phyloP scores from a whole-genome alignment of 2,329 filamentous ascomycete species.

The Fusarium ramigenum region DNA sequence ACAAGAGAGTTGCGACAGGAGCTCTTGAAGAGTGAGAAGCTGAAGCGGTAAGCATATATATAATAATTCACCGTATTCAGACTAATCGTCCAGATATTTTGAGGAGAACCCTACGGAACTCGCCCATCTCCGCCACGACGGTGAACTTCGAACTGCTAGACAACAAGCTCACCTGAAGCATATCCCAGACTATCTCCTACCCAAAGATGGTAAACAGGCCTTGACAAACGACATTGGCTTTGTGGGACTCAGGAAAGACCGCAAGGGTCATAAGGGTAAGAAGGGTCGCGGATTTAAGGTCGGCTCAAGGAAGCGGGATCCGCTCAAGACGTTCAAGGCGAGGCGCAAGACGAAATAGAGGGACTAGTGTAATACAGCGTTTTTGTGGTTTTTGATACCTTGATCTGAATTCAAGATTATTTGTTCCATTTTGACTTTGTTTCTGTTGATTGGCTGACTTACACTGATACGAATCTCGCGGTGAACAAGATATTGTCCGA shows the following conservation, averaged over 20 bases:
- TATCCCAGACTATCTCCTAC: slow-evolving; percentile 92
- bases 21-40: slow-evolving; percentile 90
- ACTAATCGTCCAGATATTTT: slow-evolving; percentile 69
- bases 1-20: slow-evolving; percentile 89
- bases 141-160: slow-evolving; percentile 82
- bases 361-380: slow-evolving; percentile 21
- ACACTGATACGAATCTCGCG: background rate
- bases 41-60: slow-evolving; percentile 69
- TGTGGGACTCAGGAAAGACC: slow-evolving; percentile 72
- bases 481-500: background rate
- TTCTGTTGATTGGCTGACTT: background rate
- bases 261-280: slow-evolving; percentile 58
- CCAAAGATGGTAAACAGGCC: slow-evolving; percentile 76
- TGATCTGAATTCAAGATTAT: slow-evolving; percentile 14
- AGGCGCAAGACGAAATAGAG: slow-evolving; percentile 56
- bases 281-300: slow-evolving; percentile 59
- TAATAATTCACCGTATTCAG: background rate
- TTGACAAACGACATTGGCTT: slow-evolving; percentile 77
- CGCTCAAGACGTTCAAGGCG: slow-evolving; percentile 87
- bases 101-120: slow-evolving; percentile 95
- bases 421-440: background rate
- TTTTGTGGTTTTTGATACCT: slow-evolving; percentile 32
- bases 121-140: slow-evolving; percentile 87
- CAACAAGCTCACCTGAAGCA: slow-evolving; percentile 92
- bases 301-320: slow-evolving; percentile 77